phyloP scores from a whole-genome alignment of 1,284 basidiomycete genomes.

The Cryptococcus sp. region DNA sequence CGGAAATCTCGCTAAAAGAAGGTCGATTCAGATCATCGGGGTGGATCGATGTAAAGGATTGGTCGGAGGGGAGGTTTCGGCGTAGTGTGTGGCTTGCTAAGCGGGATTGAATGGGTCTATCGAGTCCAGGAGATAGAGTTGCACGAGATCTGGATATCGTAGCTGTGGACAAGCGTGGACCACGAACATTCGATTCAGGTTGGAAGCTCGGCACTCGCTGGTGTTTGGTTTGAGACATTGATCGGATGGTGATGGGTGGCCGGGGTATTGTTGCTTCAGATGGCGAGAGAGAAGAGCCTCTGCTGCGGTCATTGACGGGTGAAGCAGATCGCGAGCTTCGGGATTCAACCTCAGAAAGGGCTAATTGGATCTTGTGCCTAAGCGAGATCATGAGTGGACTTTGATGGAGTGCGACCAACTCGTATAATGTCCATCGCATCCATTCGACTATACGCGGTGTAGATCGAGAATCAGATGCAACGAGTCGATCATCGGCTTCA shows the following conservation, averaged over 20 bases:
- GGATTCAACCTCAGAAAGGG: slow-evolving; percentile 12
- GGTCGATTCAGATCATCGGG: neutral
- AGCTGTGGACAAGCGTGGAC: neutral
- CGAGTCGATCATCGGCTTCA: slow-evolving; percentile 26
- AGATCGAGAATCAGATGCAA: neutral
- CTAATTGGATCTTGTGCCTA: slow-evolving; percentile 56
- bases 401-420: slow-evolving; percentile 61
- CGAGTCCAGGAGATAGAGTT: neutral
- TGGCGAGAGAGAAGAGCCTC: neutral
- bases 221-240: neutral
- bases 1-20: neutral
- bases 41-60: no score
- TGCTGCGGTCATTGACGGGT: slow-evolving; percentile 7
- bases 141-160: neutral
- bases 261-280: neutral
- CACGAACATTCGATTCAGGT: neutral
- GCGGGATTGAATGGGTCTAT: neutral
- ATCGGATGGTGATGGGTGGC: neutral
- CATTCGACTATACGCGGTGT: slow-evolving; percentile 56
- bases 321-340: slow-evolving; percentile 10
- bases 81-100: neutral
- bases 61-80: no score
- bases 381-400: slow-evolving; percentile 64
- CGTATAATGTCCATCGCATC: slow-evolving; percentile 66
- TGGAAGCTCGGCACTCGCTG: neutral